Evolutionary conservation across 2,329 filamentous ascomycete genomes (phyloP).

Genomic region (Cryphonectria parasitica): DNA sequence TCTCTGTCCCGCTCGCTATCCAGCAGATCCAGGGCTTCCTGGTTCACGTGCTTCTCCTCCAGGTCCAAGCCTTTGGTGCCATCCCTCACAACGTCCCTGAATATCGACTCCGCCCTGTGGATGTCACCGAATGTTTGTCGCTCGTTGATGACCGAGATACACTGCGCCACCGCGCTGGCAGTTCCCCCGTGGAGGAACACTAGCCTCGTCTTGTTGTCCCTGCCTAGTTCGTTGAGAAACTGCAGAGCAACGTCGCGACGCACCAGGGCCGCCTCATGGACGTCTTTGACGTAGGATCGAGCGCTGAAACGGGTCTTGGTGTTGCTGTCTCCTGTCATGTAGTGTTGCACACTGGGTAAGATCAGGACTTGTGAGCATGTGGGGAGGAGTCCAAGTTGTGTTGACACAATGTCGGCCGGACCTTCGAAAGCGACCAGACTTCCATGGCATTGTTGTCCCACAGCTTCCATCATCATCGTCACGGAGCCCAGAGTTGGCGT

Average conservation of each 20-base stretch:
- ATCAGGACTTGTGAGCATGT: slow-evolving; percentile 61
- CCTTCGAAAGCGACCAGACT: slow-evolving; percentile 66
- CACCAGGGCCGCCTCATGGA: slow-evolving; percentile 54
- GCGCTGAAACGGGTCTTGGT: slow-evolving; percentile 40
- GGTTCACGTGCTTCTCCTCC: slow-evolving; percentile 19
- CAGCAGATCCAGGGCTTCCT: slow-evolving; percentile 17
- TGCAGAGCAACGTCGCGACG: slow-evolving; percentile 53
- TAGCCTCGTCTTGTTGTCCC: slow-evolving; percentile 54
- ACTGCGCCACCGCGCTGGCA: slow-evolving; percentile 56
- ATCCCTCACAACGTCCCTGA: slow-evolving; percentile 53
- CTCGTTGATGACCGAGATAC: slow-evolving; percentile 58
- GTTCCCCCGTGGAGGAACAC: slow-evolving; percentile 66
- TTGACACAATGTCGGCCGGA: slow-evolving; percentile 56
- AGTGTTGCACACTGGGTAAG: slow-evolving; percentile 56
- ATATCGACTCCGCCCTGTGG: slow-evolving; percentile 54
- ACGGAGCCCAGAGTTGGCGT: background rate
- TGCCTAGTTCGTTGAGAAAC: slow-evolving; percentile 54
- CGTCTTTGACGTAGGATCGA: slow-evolving; percentile 48
- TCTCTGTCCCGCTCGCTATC: slow-evolving; percentile 26
- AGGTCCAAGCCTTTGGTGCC: slow-evolving; percentile 39
- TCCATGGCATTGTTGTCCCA: slow-evolving; percentile 43
- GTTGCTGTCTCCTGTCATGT: slow-evolving; percentile 42
- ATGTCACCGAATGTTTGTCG: slow-evolving; percentile 55
- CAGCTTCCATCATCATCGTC: slow-evolving; percentile 21
- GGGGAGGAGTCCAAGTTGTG: slow-evolving; percentile 63